Percentiles rank a stretch among this genome's conserved stretches.
Conservation (phyloP, 352 stramenopile genomes). For the Globisporangium carolinianum region DNA sequence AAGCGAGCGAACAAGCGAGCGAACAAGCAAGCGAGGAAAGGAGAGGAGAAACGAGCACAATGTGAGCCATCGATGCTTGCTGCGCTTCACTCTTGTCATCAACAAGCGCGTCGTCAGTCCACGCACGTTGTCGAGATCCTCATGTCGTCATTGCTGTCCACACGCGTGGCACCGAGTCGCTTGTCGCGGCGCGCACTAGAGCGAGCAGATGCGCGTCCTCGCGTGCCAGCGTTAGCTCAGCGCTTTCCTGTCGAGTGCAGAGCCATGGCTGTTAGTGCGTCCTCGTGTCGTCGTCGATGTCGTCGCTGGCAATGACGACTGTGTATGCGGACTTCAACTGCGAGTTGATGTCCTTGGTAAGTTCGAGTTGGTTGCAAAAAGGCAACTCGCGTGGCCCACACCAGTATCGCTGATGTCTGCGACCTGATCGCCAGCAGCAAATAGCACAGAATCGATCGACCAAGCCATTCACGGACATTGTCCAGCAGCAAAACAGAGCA, state of each 20-base stretch:
- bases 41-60: too few relatives aligned
- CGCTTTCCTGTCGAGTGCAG: slow-evolving; percentile 3
- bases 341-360: neutral
- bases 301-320: neutral
- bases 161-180: too few relatives aligned
- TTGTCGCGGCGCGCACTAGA: too few relatives aligned
- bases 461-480: neutral
- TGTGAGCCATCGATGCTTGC: too few relatives aligned
- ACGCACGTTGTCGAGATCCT: slow-evolving; percentile 74
- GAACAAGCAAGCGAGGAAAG: neutral
- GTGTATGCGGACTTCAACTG: neutral
- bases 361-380: neutral
- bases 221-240: slow-evolving; percentile 1
- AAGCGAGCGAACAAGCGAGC: neutral
- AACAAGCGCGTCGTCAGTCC: neutral
- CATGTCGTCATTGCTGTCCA: slow-evolving; percentile 23
- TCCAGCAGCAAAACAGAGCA: neutral
- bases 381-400: neutral
- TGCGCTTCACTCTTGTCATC: neutral
- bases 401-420: neutral
- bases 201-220: neutral
- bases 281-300: neutral
- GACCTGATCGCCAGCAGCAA: neutral
- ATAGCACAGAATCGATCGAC: neutral
- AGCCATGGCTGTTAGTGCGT: neutral